Evolutionary conservation across 1,139 yeast species (phyloP).

Genomic region (Zygosaccharomyces sapae): DNA sequence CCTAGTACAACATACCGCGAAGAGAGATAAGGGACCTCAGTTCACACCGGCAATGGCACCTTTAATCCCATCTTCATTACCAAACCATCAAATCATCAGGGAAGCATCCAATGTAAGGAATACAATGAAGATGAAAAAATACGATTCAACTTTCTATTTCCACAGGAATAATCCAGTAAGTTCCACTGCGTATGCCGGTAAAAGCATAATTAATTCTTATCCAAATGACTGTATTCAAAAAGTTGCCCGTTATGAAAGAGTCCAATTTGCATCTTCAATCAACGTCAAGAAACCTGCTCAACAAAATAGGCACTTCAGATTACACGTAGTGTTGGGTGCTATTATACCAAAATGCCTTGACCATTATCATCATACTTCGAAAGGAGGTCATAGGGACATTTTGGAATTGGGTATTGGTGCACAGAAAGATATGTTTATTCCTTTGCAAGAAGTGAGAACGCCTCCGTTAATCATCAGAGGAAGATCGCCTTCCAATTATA

Average conservation of each 20-base stretch:
- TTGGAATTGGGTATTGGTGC: constrained; percentile 8
- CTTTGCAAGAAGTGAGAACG: constrained; percentile 45
- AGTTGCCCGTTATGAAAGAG: constrained; percentile 64
- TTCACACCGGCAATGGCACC: constrained; percentile 57
- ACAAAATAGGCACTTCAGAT: constrained; percentile 47
- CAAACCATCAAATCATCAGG: constrained; percentile 52
- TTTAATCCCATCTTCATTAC: constrained; percentile 55
- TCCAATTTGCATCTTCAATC: constrained; percentile 62
- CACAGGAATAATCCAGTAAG: constrained; percentile 38
- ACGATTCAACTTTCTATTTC: constrained; percentile 50
- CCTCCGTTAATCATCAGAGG: constrained; percentile 67
- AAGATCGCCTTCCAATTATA: constrained; percentile 61
- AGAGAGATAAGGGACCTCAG: constrained; percentile 69
- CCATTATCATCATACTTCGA: background rate
- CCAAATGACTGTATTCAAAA: constrained; percentile 51
- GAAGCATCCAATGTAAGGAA: constrained; percentile 60
- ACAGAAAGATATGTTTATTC: constrained; percentile 24
- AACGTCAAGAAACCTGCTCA: constrained; percentile 49
- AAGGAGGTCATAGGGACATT: background rate
- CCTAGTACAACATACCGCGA: constrained; percentile 65
- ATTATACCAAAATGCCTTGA: constrained; percentile 32
- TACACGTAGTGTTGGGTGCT: constrained; percentile 54
- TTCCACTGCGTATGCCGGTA: constrained; percentile 11
- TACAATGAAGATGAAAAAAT: constrained; percentile 47
- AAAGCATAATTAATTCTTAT: constrained; percentile 35